Evolutionary conservation across 2,329 filamentous ascomycete genomes (phyloP).

Genomic region (Botrytis byssoidea): DNA sequence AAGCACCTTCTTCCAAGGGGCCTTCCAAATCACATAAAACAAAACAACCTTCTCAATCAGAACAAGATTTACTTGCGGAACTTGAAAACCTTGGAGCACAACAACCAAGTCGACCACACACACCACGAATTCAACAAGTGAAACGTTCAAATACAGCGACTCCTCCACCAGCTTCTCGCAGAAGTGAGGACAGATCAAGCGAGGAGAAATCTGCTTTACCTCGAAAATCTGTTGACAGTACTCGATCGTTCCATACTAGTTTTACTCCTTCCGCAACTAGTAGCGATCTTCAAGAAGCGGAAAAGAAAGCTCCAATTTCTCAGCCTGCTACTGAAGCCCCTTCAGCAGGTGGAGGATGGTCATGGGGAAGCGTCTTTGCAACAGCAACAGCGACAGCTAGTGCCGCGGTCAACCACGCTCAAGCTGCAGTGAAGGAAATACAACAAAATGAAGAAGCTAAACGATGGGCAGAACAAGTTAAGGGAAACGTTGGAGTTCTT

Average conservation of each 20-base stretch:
- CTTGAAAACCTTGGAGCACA: slow-evolving; percentile 71
- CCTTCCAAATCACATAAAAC: slow-evolving; percentile 39
- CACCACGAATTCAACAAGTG: slow-evolving; percentile 65
- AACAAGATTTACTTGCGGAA: slow-evolving; percentile 82
- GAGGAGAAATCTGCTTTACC: slow-evolving; percentile 59
- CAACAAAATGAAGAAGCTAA: slow-evolving; percentile 95
- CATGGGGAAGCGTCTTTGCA: slow-evolving; percentile 79
- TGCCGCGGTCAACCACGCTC: slow-evolving; percentile 87
- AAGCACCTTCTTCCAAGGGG: slow-evolving; percentile 46
- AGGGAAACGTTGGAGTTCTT: slow-evolving; percentile 80
- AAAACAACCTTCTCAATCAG: slow-evolving; percentile 39
- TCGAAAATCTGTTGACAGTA: slow-evolving; percentile 77
- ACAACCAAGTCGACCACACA: slow-evolving; percentile 74
- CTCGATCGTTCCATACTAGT: slow-evolving; percentile 67
- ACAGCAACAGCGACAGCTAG: slow-evolving; percentile 60
- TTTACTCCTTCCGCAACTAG: slow-evolving; percentile 68
- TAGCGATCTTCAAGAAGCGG: slow-evolving; percentile 55
- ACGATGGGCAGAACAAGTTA: slow-evolving; percentile 92
- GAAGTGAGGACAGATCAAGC: slow-evolving; percentile 41
- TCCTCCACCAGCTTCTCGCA: slow-evolving; percentile 51
- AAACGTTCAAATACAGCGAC: slow-evolving; percentile 50
- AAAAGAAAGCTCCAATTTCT: slow-evolving; percentile 51
- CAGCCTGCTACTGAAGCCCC: slow-evolving; percentile 41
- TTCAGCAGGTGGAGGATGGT: slow-evolving; percentile 66
- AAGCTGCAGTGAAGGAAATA: slow-evolving; percentile 90